Evolutionary conservation across 2,329 filamentous ascomycete species (phyloP).

Genomic region (Myotisia sp.): DNA sequence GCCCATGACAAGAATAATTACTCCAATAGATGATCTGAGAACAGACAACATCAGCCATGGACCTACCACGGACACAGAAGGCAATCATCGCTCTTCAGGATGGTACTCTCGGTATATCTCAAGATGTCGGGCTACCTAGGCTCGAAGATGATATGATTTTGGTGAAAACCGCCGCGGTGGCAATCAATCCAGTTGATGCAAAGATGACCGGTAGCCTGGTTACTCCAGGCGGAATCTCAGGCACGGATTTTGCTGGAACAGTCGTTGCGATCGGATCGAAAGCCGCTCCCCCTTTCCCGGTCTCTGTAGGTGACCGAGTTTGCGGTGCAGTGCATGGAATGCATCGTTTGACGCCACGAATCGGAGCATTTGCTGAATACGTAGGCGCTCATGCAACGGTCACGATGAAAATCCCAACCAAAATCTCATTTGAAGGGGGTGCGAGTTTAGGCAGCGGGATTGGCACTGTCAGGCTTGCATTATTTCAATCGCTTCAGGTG

Average conservation of each 20-base stretch:
- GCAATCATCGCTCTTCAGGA: neutral
- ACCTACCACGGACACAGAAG: neutral
- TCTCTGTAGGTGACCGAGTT: constrained; percentile 22
- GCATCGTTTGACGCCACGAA: constrained; percentile 16
- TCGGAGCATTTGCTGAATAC: constrained; percentile 27
- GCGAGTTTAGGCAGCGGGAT: constrained; percentile 21
- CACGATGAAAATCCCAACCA: constrained; percentile 19
- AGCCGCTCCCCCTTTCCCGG: constrained; percentile 1
- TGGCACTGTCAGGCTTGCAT: constrained; percentile 18
- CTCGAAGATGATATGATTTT: constrained; percentile 6
- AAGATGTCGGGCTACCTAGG: neutral
- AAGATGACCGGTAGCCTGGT: constrained; percentile 15
- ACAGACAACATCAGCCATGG: neutral
- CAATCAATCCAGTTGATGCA: constrained; percentile 16
- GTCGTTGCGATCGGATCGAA: constrained; percentile 8
- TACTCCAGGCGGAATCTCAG: constrained; percentile 8
- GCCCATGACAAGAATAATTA: no score
- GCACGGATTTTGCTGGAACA: constrained; percentile 12
- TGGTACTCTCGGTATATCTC: neutral
- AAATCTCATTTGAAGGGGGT: constrained; percentile 19
- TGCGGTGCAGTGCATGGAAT: constrained; percentile 21
- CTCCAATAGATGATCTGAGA: no score
- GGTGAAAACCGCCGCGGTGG: constrained; percentile 13
- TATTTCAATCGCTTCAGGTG: constrained; percentile 20
- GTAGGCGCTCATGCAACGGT: constrained; percentile 19